phyloP scores from a whole-genome alignment of 345 rosid species.

The Gossypium turneri region DNA sequence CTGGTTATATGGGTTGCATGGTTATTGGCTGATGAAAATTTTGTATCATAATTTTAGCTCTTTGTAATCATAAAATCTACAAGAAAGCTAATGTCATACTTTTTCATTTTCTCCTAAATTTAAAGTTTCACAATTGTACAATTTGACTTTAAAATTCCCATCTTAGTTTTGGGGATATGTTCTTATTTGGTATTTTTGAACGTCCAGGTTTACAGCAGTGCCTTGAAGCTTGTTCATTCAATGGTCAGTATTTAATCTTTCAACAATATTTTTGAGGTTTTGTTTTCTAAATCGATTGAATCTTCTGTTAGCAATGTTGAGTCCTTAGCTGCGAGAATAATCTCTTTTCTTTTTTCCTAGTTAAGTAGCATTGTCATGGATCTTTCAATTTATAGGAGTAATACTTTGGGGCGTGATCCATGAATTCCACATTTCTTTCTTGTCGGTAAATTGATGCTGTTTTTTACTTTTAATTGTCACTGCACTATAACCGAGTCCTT shows the following conservation, averaged over 20 bases:
- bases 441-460: not conserved
- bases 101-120: not conserved
- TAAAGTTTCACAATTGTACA: slow-evolving; percentile 6
- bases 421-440: not conserved
- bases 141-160: not conserved
- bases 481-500: not conserved
- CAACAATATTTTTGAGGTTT: not conserved
- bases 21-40: not conserved
- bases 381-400: not conserved
- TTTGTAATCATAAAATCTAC: not conserved
- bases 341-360: not conserved
- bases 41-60: not conserved
- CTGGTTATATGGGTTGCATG: not conserved
- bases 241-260: slow-evolving; percentile 56
- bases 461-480: not conserved
- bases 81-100: not conserved
- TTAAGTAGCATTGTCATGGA: not conserved
- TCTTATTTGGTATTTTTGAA: slow-evolving; percentile 7
- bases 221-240: slow-evolving; percentile 87
- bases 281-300: not conserved
- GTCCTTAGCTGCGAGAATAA: not conserved
- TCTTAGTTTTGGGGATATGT: not conserved
- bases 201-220: slow-evolving; percentile 85
- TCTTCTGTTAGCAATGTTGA: not conserved
- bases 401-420: not conserved